These are phyloP conservation scores for Coemansia sp. DNA, from an alignment of 192 early-diverging fungal genomes.

Conservation along the genomic window DNA sequence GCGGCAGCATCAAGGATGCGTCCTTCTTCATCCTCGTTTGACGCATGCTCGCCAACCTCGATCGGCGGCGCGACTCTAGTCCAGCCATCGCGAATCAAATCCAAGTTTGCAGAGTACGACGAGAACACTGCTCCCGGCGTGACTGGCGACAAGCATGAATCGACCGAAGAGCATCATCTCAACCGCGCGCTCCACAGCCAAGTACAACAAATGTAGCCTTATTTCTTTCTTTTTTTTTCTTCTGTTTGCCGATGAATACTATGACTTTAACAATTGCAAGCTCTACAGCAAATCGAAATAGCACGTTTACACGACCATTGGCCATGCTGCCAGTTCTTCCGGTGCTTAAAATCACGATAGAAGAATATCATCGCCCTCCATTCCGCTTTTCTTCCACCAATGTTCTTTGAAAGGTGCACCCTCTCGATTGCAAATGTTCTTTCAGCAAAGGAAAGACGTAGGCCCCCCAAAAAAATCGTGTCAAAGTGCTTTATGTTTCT, in stretches of 20 bases:
- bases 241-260: not conserved
- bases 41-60: not conserved
- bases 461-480: not conserved
- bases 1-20: not conserved
- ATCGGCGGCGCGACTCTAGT: slow-evolving; percentile 24
- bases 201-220: not conserved
- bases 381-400: too few species aligned
- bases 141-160: not conserved
- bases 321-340: not conserved
- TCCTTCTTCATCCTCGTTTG: slow-evolving; percentile 4
- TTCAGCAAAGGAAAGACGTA: not conserved
- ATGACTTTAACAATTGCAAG: not conserved
- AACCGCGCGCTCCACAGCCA: slow-evolving; percentile 1
- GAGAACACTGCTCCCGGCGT: slow-evolving; percentile 1
- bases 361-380: not conserved
- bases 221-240: not conserved
- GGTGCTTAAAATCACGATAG: not conserved
- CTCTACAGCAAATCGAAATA: not conserved
- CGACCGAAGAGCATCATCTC: not conserved
- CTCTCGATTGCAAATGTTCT: not conserved
- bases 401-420: slow-evolving; percentile 2
- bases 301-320: not conserved
- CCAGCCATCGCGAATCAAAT: slow-evolving; percentile 28
- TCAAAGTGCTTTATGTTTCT: not conserved
- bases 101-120: not conserved